Evolutionary conservation across 2,329 filamentous ascomycete genomes (phyloP), one percentile per base, ranked within the genome.

Genomic region (Colletotrichum higginsianum): DNA sequence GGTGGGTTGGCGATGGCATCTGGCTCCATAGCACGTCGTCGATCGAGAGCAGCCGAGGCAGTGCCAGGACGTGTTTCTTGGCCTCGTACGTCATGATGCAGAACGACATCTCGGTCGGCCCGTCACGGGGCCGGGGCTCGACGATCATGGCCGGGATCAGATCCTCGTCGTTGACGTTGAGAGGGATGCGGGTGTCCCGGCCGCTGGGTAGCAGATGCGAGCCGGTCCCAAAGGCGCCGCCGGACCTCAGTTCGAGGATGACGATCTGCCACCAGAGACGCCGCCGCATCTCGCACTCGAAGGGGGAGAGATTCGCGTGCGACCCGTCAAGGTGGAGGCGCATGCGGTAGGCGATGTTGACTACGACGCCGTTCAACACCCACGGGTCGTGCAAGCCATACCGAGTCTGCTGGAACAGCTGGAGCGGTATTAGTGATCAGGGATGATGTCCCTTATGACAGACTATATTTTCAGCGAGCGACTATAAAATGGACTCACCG

Each of bases 271-370:
- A 65, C 61, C 61, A 65, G 4, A 65, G 61, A n/a, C 61, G 61
- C 13, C 61, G 61, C 38, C 38, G 50, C 49, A 65, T 65, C 52
- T 58, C 61, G 7, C 30, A 30, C 38, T 65, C 35, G 2, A 65
- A 65, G 2, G n/a, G 49, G 1, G 38, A 23, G 3, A 65, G 52
- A 13, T 23, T 18, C 4, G 44, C 16, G 4, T 44, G 47, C 12
- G 52, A 47, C 0, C 66, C 66, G 67, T 93, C 90, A 8, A 88
- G 85, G 71, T 92, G 89, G 57, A 92, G 84, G 0, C 91, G 90
- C 84, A 92, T 90, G 75, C 90, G 90, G 76, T 91, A 88, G 1
- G 89, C 90, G 62, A 92, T 89, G 23, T 91, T 86, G 30, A 92
- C 83, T 6, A 89, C 84, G 21, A 89, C 83, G 3, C 90, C 90